Percentiles rank a stretch among this genome's conserved stretches.
Evolutionary conservation across 192 early-diverging fungal species (phyloP).

Genomic region (Jimgerdemannia flammicorona): DNA sequence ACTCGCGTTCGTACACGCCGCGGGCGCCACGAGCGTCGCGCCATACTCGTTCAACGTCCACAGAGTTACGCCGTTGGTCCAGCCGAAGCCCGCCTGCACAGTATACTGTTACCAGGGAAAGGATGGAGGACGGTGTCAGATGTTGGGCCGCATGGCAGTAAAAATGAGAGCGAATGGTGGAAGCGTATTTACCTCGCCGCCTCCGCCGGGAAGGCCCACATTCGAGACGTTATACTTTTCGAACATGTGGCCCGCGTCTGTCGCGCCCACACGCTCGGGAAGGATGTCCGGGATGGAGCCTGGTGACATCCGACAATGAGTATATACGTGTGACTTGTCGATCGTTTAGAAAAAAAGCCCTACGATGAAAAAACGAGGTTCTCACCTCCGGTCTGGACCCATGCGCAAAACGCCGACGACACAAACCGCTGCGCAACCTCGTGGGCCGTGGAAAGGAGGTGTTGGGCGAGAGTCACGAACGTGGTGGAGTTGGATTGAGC

Average conservation of each 20-base stretch:
- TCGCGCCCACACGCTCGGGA: constrained; percentile 26
- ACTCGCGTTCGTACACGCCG: no score
- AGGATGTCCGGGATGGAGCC: constrained; percentile 45
- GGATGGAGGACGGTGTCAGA: not conserved
- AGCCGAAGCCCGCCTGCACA: constrained; percentile 72
- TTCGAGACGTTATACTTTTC: constrained; percentile 65
- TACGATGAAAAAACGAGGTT: no score
- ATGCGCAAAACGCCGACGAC: constrained; percentile 58
- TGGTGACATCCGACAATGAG: not conserved
- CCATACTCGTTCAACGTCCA: constrained; percentile 49
- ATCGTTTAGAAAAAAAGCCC: no score
- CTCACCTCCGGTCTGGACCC: constrained; percentile 60
- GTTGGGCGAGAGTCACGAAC: not conserved
- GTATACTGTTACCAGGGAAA: constrained; percentile 19
- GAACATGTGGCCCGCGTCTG: constrained; percentile 67
- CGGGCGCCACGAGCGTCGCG: constrained; percentile 14
- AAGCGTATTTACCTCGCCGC: constrained; percentile 54
- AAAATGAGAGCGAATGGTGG: not conserved
- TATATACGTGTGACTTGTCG: no score
- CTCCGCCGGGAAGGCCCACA: constrained; percentile 45
- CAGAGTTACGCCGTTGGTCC: constrained; percentile 72
- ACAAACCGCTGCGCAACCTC: constrained; percentile 49
- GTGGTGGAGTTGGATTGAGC: not conserved
- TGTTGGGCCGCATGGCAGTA: not conserved
- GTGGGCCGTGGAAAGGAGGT: constrained; percentile 15